phyloP scores from a whole-genome alignment of 2,329 filamentous ascomycete genomes.

The Ceratocystis albifundus region DNA sequence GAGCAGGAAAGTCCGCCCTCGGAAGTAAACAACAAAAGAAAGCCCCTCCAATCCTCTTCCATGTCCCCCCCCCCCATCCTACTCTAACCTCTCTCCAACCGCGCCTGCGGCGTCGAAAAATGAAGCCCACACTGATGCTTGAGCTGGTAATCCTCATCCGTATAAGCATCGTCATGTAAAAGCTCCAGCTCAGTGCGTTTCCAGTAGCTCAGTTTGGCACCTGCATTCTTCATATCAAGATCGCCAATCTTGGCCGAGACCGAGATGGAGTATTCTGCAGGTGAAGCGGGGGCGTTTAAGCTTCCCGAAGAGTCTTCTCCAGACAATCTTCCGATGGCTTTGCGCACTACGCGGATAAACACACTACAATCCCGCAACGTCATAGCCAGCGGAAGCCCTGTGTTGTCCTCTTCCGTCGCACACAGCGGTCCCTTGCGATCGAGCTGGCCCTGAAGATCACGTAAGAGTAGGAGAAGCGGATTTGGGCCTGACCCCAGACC shows the following conservation, averaged over 20 bases:
- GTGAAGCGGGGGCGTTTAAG: constrained; percentile 23
- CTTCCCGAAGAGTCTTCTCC: too few species aligned
- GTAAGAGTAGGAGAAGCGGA: constrained; percentile 31
- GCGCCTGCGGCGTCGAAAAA: constrained; percentile 10
- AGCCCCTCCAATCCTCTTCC: neutral
- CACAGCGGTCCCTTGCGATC: constrained; percentile 37
- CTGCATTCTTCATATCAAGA: constrained; percentile 62
- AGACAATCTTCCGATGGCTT: too few species aligned
- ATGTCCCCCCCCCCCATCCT: neutral
- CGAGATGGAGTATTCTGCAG: constrained; percentile 13
- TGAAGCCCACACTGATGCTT: constrained; percentile 20
- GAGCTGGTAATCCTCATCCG: constrained; percentile 27
- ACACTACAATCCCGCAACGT: constrained; percentile 69
- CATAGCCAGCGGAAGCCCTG: constrained; percentile 58
- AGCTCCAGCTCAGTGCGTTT: constrained; percentile 49
- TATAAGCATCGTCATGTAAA: constrained; percentile 59
- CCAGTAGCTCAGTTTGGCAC: constrained; percentile 59
- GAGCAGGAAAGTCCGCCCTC: neutral
- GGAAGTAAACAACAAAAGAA: neutral
- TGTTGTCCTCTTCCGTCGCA: constrained; percentile 32
- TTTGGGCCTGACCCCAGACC: constrained; percentile 23
- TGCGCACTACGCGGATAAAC: constrained; percentile 47
- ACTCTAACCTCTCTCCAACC: constrained; percentile 2
- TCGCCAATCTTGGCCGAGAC: constrained; percentile 45
- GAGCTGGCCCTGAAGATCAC: constrained; percentile 33